Evolutionary conservation across 768 basidiomycete species (phyloP).

Genomic region (Lyophyllum atratum): DNA sequence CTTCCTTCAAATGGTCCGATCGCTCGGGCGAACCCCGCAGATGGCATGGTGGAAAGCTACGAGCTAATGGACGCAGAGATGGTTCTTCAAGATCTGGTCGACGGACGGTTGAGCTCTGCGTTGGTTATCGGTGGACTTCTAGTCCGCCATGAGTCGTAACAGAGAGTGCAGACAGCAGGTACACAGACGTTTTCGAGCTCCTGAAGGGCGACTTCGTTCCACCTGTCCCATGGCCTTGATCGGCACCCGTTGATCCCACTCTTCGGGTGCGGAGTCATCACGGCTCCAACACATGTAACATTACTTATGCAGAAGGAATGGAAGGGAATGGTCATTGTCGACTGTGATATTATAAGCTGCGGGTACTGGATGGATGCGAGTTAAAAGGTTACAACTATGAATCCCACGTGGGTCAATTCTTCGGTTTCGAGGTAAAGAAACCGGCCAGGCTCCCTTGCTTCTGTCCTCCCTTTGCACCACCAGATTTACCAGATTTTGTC

Average conservation of each 20-base stretch:
- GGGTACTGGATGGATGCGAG: background rate
- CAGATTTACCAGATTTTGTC: constrained; percentile 6
- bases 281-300: background rate
- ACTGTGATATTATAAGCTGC: background rate
- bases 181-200: constrained; percentile 28
- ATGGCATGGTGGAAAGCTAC: constrained; percentile 46
- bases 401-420: constrained; percentile 10
- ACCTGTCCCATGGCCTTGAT: constrained; percentile 26
- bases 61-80: constrained; percentile 34
- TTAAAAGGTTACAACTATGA: background rate
- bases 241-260: no score
- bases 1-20: constrained; percentile 35
- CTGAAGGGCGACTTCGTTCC: constrained; percentile 28
- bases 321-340: background rate
- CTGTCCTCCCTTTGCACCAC: constrained; percentile 10
- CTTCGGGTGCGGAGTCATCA: background rate
- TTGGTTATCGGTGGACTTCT: constrained; percentile 45
- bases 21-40: constrained; percentile 34
- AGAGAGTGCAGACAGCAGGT: constrained; percentile 32
- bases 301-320: background rate
- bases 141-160: constrained; percentile 36
- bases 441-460: constrained; percentile 32
- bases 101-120: constrained; percentile 40
- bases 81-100: constrained; percentile 33
- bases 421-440: constrained; percentile 38